A percentile compares a stretch with the other conserved stretches of the same genome.
These are phyloP conservation scores for Saccharum hybrid DNA, from an alignment of 202 grass and related monocot genomes.

Conservation along the genomic window DNA sequence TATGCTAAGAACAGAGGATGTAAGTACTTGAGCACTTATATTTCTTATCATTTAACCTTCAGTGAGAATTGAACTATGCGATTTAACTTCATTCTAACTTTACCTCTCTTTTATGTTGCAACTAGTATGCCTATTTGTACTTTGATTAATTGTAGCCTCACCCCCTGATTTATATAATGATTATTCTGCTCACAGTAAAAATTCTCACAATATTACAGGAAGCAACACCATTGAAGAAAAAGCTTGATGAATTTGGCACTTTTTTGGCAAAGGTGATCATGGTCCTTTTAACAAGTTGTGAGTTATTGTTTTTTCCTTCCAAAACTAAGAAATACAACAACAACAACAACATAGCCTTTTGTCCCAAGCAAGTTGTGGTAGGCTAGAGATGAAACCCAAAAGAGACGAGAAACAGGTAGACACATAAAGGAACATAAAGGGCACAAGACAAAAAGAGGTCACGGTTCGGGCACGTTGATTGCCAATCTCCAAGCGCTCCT, in stretches of 20 bases:
- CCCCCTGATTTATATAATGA: slow-evolving; percentile 18
- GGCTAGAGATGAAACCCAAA: no score
- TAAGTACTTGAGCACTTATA: slow-evolving; percentile 51
- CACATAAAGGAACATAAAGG: no score
- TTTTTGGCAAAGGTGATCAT: slow-evolving; percentile 91
- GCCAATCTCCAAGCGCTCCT: no score
- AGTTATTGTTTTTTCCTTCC: slow-evolving; percentile 27
- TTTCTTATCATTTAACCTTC: slow-evolving; percentile 20
- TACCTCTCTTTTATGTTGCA: slow-evolving; percentile 15
- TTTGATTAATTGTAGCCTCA: slow-evolving; percentile 22
- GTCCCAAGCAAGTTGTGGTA: no score
- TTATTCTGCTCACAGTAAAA: slow-evolving; percentile 26
- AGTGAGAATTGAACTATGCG: not conserved
- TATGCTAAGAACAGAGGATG: slow-evolving; percentile 93
- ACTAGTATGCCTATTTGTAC: slow-evolving; percentile 15
- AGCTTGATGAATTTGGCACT: slow-evolving; percentile 96
- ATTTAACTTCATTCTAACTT: slow-evolving; percentile 22
- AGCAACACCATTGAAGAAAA: slow-evolving; percentile 94
- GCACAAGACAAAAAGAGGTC: no score
- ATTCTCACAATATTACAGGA: slow-evolving; percentile 67
- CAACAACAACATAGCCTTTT: no score
- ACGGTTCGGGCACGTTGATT: no score
- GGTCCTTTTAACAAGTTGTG: slow-evolving; percentile 47
- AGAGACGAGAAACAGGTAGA: no score
- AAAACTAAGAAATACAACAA: slow-evolving; percentile 27